A percentile compares a stretch with the other conserved stretches of the same genome.
phyloP scores from a whole-genome alignment of 176 grass and related monocot genomes.

The Saccharum spontaneum region DNA sequence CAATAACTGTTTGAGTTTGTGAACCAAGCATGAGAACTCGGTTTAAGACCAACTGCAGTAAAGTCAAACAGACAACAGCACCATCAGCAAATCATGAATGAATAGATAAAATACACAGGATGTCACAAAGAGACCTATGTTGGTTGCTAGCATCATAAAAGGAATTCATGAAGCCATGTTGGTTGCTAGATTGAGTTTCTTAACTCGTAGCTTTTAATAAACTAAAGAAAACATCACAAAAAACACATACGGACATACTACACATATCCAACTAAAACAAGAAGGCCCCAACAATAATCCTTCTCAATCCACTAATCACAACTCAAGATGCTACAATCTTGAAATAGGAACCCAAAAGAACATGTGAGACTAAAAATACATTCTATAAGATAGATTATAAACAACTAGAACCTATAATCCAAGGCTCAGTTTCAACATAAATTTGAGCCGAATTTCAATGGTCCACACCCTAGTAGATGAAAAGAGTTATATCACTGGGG shows the following conservation, averaged over 20 bases:
- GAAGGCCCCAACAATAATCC: neutral
- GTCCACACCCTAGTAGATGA: neutral
- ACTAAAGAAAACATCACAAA: neutral
- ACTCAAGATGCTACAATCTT: slow-evolving; percentile 4
- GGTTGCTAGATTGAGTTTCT: neutral
- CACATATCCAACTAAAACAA: slow-evolving; percentile 9
- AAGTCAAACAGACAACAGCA: slow-evolving; percentile 29
- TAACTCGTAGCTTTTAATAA: neutral
- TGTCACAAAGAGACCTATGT: neutral
- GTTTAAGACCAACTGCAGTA: slow-evolving; percentile 76
- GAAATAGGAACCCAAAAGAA: neutral
- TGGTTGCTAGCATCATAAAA: neutral
- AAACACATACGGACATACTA: neutral
- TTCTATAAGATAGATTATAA: neutral
- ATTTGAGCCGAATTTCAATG: neutral
- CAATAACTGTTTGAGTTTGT: slow-evolving; percentile 81
- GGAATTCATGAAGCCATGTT: neutral
- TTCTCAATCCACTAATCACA: slow-evolving; percentile 18
- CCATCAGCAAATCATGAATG: slow-evolving; percentile 4
- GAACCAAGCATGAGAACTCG: slow-evolving; percentile 93
- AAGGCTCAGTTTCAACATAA: neutral
- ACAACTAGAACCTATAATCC: neutral
- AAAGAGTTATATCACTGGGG: neutral
- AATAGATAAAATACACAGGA: slow-evolving; percentile 20
- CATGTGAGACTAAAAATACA: neutral